Evolutionary conservation across 495 filamentous ascomycete genomes (phyloP), one percentile per base, ranked within the genome.

Genomic region (Aspergillus mulundensis): DNA sequence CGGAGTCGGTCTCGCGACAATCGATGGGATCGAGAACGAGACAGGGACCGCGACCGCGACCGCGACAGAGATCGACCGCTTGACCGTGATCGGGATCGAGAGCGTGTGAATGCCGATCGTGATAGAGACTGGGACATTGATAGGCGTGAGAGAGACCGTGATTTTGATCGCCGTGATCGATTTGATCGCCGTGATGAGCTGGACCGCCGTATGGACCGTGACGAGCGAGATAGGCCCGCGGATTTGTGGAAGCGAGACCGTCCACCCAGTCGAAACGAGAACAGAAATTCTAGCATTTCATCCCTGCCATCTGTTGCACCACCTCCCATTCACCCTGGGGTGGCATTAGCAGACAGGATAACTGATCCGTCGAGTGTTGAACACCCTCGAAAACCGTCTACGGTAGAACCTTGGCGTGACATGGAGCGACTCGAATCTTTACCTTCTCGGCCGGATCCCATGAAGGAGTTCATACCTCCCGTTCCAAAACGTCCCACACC

Each of bases 1-100:
- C 79, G 88, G 45, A 87, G 87, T 63, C 80, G 86, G 28, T 91
- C 88, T 34, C 83, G 87, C 43, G 87, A 90, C 61, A 77, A 80
- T 28, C 81, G 86, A 47, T 81, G 77, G 58, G 77, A 78, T 43
- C 70, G 5, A 36, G 2, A 10, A 30, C 10, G 74, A 15, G 69
- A 71, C 28, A 53, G 65, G 18, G 70, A 76, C 42, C 67, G 72
- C 15, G 70, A 75, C 39, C 67, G 72, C 14, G 69, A 74, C 19
- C 66, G 77, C 25, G 59, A 61, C 11, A 54, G 66, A 58, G 69
- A 71, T 15, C 67, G 64, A 16, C 12, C 65, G 11, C 47, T 60
- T 23, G 68, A 66, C 18, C 60, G 70, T 7, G 64, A 68, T 19
- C 66, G 63, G 0, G 64, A 66, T 19, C 41, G 63, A 2, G 60